Evolutionary conservation across 2,329 filamentous ascomycete species (phyloP).

Genomic region (Thelonectria blattea): DNA sequence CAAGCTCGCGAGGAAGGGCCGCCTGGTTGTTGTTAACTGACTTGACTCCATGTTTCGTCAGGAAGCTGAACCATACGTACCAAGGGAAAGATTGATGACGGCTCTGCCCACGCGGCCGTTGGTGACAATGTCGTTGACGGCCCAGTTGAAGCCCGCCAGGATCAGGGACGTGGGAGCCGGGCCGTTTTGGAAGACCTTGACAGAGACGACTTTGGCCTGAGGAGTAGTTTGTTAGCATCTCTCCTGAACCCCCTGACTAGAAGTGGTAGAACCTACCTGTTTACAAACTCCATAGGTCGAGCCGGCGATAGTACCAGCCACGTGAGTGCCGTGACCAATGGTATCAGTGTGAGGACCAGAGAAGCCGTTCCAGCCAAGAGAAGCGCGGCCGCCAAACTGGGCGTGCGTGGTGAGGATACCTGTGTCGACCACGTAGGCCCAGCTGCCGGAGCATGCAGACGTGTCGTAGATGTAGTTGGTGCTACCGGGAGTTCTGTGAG

Average conservation of each 20-base stretch:
- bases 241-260: too few relatives aligned
- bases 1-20: slow-evolving; percentile 37
- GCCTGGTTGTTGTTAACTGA: too few relatives aligned
- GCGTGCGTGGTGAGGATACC: slow-evolving; percentile 60
- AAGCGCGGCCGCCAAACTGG: slow-evolving; percentile 56
- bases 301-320: slow-evolving; percentile 48
- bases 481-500: slow-evolving; percentile 34
- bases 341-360: slow-evolving; percentile 42
- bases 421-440: slow-evolving; percentile 67
- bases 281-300: slow-evolving; percentile 53
- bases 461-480: slow-evolving; percentile 56
- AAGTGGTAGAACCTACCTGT: slow-evolving; percentile 32
- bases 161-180: slow-evolving; percentile 39
- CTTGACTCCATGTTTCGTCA: too few relatives aligned
- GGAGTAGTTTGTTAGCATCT: too few relatives aligned
- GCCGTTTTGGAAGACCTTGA: slow-evolving; percentile 39
- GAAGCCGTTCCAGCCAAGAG: slow-evolving; percentile 47
- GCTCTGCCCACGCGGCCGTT: slow-evolving; percentile 42
- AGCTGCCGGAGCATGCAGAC: slow-evolving; percentile 56
- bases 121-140: slow-evolving; percentile 43
- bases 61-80: slow-evolving; percentile 3
- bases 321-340: slow-evolving; percentile 51
- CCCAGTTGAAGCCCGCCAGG: slow-evolving; percentile 51
- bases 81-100: slow-evolving; percentile 52
- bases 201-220: slow-evolving; percentile 41